Base-by-base conservation (phyloP, 164 flowering plant genomes). In the Buxus sempervirens region DNA sequence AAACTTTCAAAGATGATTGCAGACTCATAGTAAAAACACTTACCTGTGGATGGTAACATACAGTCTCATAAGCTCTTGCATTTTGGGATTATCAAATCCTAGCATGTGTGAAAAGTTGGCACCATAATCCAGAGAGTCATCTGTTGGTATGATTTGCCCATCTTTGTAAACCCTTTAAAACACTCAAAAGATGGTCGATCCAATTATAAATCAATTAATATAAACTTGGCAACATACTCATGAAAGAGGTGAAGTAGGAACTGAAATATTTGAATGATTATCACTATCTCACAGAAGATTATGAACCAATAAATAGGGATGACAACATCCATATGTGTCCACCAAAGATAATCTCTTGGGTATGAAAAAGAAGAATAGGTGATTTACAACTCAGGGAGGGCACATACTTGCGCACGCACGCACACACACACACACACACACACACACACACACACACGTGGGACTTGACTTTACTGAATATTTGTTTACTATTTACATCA, bases 51-150 rank as follows among this genome's bases (percentile, higher is more conserved):
- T 89, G 28, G 98, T 91, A 60, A 96, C 81, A 77, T 96, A 96
- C 53, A 96, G 96, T 80, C 99, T 85, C 98, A 96, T 91, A 65
- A 93, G 87, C 79, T 96, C 99, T 58, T 68, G 91, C 99, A 96
- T 96, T 62, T 89, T 76, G 12, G 97, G 89, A 77, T 70, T 73
- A 80, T 87, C 93, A 79, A 88, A 96, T 70, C 99, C 99, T 68
- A 96, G 82, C 99, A 93, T 93, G 82, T 89, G 90, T 5, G 99
- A 84, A 76, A 93, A 96, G 63, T 93, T 96, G 4, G 72, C 99
- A 73, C 98, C 99, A 75, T 96, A 95, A 76, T 95, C 99, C 70
- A 95, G 76, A 64, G 96, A 87, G 26, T 83, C 83, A 69, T 93
- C 86, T 59, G 64, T 67, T 20, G 96, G 87, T 66, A 95, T 81